Percentiles rank a stretch among this genome's conserved stretches.
Evolutionary conservation across 352 stramenopile genomes (phyloP).

Genomic region (Pythium vanterpoolii): DNA sequence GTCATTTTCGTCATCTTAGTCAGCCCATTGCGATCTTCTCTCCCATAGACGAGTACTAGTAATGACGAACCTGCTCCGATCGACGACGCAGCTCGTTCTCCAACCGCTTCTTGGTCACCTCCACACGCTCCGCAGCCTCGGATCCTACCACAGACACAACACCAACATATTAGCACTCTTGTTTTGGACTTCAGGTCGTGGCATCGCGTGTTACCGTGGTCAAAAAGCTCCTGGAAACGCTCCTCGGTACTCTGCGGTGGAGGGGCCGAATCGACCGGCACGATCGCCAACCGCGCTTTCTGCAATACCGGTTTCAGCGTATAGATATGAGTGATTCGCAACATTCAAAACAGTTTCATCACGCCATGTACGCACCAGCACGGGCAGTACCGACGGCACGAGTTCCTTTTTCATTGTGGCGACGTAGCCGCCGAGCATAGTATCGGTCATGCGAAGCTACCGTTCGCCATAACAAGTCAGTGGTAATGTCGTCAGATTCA

Average conservation of each 20-base stretch:
- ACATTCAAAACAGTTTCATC: not conserved
- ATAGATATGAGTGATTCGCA: not conserved
- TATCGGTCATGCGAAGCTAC: conserved; percentile 56
- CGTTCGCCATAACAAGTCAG: not conserved
- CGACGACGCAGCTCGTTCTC: conserved; percentile 64
- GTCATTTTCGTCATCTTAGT: not conserved
- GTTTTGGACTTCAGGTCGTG: not conserved
- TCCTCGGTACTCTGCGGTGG: conserved; percentile 31
- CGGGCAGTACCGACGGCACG: conserved; percentile 38
- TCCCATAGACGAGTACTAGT: not conserved
- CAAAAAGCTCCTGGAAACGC: conserved; percentile 52
- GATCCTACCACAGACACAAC: conserved; percentile 24
- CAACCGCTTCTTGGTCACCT: conserved; percentile 56
- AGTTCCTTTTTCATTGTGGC: conserved; percentile 24
- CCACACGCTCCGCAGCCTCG: conserved; percentile 59
- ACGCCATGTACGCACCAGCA: conserved; percentile 25
- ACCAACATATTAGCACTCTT: not conserved
- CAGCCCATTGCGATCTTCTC: not conserved
- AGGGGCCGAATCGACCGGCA: conserved; percentile 34
- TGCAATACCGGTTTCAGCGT: conserved; percentile 1
- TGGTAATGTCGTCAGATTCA: not conserved
- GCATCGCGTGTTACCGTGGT: conserved; percentile 28
- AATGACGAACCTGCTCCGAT: conserved; percentile 30
- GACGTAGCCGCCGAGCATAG: conserved; percentile 36
- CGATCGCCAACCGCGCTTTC: conserved; percentile 60